Conservation (phyloP, 1,139 yeast genomes). For the Pichia sp. region DNA sequence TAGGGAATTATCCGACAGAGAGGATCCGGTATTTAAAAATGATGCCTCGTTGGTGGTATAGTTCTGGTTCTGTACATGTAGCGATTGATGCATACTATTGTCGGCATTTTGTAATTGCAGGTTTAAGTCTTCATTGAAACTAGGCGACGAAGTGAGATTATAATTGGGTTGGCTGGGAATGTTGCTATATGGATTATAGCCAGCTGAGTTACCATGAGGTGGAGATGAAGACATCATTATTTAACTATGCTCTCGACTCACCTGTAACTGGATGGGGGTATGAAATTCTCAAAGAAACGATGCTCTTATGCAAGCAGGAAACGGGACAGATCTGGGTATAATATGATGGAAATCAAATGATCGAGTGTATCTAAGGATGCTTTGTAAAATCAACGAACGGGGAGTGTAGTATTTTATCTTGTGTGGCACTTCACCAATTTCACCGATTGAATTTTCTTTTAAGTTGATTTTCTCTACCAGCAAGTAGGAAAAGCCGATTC, state of each 20-base stretch:
- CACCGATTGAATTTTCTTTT: too few species aligned
- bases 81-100: conserved; percentile 1
- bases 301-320: conserved; percentile 39
- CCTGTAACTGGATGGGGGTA: conserved; percentile 26
- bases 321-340: conserved; percentile 29
- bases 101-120: conserved; percentile 17
- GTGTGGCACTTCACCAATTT: too few species aligned
- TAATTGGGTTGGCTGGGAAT: conserved; percentile 4
- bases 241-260: conserved; percentile 1
- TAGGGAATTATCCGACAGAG: too few species aligned
- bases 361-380: background rate
- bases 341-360: background rate
- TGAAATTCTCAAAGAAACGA: conserved; percentile 49
- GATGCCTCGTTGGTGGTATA: too few species aligned
- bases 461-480: too few species aligned
- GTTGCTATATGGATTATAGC: conserved; percentile 10
- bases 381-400: background rate
- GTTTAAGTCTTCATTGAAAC: conserved; percentile 15
- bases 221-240: conserved; percentile 28
- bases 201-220: conserved; percentile 18
- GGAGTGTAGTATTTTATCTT: background rate
- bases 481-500: too few species aligned
- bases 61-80: too few species aligned
- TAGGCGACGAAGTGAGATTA: conserved; percentile 18
- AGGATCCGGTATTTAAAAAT: too few species aligned